These are phyloP conservation scores for Exophiala lecanii-corni DNA, from an alignment of 2,329 filamentous ascomycete species.

Conservation along the genomic window DNA sequence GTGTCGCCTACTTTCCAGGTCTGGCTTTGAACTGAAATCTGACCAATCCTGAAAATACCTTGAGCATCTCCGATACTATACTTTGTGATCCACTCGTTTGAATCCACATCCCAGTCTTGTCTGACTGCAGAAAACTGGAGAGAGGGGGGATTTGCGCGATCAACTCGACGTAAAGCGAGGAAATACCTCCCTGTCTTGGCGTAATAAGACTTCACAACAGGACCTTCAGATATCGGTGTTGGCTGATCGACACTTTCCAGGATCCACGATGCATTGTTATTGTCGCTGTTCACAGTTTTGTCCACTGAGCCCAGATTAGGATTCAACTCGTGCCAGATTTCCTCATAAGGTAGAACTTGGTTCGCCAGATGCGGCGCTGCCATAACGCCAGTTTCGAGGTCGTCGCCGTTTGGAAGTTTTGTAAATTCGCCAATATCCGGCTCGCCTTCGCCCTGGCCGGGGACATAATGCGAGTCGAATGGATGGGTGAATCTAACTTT, in stretches of 20 bases:
- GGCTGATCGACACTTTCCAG: constrained; percentile 5
- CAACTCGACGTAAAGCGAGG: constrained; percentile 1
- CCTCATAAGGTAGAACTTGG: constrained; percentile 52
- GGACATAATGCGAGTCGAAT: constrained; percentile 33
- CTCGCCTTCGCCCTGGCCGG: constrained; percentile 29
- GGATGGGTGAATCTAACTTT: constrained; percentile 37
- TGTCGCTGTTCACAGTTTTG: constrained; percentile 11
- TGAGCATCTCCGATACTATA: constrained; percentile 2
- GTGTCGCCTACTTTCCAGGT: background rate
- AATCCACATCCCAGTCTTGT: background rate
- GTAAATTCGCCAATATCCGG: constrained; percentile 36
- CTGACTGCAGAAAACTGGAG: background rate
- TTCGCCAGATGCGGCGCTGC: constrained; percentile 33
- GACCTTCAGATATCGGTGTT: background rate
- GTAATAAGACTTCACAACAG: constrained; percentile 3
- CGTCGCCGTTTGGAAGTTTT: constrained; percentile 37
- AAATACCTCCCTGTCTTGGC: constrained; percentile 4
- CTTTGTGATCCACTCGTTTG: background rate
- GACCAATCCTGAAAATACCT: background rate
- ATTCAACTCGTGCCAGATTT: constrained; percentile 31
- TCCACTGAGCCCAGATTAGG: background rate
- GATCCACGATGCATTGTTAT: constrained; percentile 3
- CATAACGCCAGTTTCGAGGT: constrained; percentile 39
- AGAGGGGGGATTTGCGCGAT: background rate
- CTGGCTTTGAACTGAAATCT: background rate